A percentile compares a stretch with the other conserved stretches of the same genome.
These are phyloP conservation scores for Cicer pinnatifidum DNA, from an alignment of 306 rosid species.

Conservation along the genomic window DNA sequence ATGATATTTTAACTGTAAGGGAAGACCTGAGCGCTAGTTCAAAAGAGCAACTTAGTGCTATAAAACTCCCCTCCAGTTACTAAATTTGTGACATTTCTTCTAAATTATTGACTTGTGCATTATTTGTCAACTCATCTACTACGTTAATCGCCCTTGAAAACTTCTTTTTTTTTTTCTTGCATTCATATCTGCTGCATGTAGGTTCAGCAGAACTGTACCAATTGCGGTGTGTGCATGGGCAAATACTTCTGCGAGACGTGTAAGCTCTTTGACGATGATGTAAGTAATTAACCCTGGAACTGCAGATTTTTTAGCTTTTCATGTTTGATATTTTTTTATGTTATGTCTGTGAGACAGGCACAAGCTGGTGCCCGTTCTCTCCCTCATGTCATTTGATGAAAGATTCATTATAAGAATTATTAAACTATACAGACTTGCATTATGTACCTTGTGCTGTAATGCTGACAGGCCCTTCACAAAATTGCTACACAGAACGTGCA, in stretches of 20 bases:
- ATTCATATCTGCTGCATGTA: constrained; percentile 49
- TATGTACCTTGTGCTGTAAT: neutral
- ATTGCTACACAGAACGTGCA: neutral
- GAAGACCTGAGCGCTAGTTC: neutral
- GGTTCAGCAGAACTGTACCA: constrained; percentile 79
- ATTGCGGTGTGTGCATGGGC: constrained; percentile 89
- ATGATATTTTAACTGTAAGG: neutral
- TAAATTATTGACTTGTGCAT: neutral
- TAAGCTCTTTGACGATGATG: constrained; percentile 92
- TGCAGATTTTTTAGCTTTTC: neutral
- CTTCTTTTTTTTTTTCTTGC: constrained; percentile 20
- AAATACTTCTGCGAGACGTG: constrained; percentile 78
- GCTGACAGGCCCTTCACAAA: neutral
- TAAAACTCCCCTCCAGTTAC: neutral
- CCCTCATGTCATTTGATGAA: constrained; percentile 9
- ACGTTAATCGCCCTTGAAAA: neutral
- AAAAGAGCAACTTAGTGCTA: too few species aligned
- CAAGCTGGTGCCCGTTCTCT: constrained; percentile 11
- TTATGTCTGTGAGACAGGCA: neutral
- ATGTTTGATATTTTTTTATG: neutral
- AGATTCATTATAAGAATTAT: neutral
- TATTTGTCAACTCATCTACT: neutral
- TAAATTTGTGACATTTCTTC: neutral
- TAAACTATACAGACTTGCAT: neutral
- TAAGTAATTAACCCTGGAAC: constrained; percentile 47